These are phyloP conservation scores for Cryptococcus depauperatus DNA, from an alignment of 1,284 basidiomycete species.

Conservation along the genomic window DNA sequence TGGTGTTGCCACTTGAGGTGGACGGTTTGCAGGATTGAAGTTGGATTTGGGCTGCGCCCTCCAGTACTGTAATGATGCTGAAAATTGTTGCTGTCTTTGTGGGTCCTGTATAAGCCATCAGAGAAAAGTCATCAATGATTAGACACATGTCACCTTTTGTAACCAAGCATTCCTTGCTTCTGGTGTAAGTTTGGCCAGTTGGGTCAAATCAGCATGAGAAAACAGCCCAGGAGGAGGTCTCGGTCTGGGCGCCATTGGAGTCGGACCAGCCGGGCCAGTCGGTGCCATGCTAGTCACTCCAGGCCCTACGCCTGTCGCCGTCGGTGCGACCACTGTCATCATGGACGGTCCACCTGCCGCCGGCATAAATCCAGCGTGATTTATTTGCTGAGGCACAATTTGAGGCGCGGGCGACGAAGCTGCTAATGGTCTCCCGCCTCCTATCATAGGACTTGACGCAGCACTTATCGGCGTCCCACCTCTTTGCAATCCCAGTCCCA, in stretches of 20 bases:
- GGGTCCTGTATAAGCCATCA: too few species aligned
- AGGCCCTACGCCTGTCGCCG: background rate
- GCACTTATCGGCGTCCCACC: background rate
- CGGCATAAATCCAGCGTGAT: background rate
- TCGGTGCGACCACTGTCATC: background rate
- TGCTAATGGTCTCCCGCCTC: too few species aligned
- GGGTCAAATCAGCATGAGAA: constrained; percentile 4
- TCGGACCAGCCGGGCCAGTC: too few species aligned
- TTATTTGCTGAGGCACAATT: too few species aligned
- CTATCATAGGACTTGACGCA: background rate
- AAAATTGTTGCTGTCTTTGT: constrained; percentile 4
- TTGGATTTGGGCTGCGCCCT: background rate
- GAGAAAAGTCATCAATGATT: too few species aligned
- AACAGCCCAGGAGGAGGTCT: constrained; percentile 7
- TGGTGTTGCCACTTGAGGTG: background rate
- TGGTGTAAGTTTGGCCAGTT: constrained; percentile 3
- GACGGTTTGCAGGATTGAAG: background rate
- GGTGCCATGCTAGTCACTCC: background rate
- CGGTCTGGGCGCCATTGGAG: constrained; percentile 1
- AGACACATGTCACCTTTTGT: too few species aligned
- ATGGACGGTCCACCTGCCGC: background rate
- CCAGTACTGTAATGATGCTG: constrained; percentile 11
- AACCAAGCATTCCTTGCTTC: constrained; percentile 8
- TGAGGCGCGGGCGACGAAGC: background rate
- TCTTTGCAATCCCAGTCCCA: background rate